phyloP scores from a whole-genome alignment of 441 rosid genomes.

The Gossypium lobatum region DNA sequence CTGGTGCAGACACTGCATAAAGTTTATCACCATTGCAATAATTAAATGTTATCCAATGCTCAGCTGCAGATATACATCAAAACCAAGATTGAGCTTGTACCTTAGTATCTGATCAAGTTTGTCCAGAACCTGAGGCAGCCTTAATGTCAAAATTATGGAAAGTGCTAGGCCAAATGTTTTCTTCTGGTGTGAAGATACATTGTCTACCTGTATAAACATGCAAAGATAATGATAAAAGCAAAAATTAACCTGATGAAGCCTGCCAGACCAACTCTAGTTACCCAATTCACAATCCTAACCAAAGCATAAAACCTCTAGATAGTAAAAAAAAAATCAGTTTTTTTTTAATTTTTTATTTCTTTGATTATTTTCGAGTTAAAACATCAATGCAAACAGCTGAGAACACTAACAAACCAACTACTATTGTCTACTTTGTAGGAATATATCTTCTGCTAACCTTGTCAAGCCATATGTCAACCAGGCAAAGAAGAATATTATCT shows the following conservation, averaged over 20 bases:
- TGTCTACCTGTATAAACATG: slow-evolving; percentile 61
- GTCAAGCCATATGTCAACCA: slow-evolving; percentile 94
- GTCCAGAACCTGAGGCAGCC: slow-evolving; percentile 92
- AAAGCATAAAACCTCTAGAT: neutral
- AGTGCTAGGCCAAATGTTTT: slow-evolving; percentile 83
- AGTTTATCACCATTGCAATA: slow-evolving; percentile 10
- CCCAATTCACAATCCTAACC: neutral
- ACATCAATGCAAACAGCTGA: neutral
- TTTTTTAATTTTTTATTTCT: neutral
- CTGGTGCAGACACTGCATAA: slow-evolving; percentile 67
- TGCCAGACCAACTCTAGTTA: neutral
- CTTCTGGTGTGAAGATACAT: slow-evolving; percentile 59
- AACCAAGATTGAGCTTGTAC: slow-evolving; percentile 30
- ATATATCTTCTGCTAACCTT: slow-evolving; percentile 48
- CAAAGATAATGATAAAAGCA: slow-evolving; percentile 8
- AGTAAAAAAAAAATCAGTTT: neutral
- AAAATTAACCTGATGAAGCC: neutral
- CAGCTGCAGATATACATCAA: neutral
- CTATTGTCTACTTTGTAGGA: neutral
- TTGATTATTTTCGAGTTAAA: neutral
- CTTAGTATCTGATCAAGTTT: slow-evolving; percentile 89
- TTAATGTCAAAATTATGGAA: slow-evolving; percentile 74
- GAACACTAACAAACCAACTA: neutral
- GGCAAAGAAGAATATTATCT: slow-evolving; percentile 78
- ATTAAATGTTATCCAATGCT: neutral